A percentile compares a stretch with the other conserved stretches of the same genome.
phyloP scores from a whole-genome alignment of 1,284 basidiomycete genomes.

The Cutaneotrichosporon cavernicola region DNA sequence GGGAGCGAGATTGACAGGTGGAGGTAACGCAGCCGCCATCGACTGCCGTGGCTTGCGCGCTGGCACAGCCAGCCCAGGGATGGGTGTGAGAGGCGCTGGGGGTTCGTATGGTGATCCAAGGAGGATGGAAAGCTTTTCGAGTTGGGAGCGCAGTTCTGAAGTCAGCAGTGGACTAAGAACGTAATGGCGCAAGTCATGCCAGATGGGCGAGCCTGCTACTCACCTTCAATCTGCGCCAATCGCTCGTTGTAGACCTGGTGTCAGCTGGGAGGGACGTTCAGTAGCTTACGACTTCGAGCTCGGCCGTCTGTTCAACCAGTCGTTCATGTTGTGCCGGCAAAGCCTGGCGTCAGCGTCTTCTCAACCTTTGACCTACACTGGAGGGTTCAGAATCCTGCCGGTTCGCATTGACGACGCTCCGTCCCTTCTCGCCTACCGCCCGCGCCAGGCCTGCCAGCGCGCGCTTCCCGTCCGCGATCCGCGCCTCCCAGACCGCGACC shows the following conservation, averaged over 20 bases:
- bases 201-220: not conserved
- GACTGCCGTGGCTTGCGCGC: constrained; percentile 9
- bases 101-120: constrained; percentile 46
- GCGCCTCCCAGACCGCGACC: constrained; percentile 45
- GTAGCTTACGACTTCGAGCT: constrained; percentile 35
- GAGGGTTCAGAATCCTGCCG: constrained; percentile 36
- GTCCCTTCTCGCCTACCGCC: constrained; percentile 43
- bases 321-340: constrained; percentile 42
- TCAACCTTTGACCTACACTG: constrained; percentile 29
- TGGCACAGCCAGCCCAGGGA: constrained; percentile 28
- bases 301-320: constrained; percentile 36
- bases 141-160: constrained; percentile 23
- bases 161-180: constrained; percentile 6
- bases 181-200: too few relatives aligned
- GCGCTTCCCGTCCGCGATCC: constrained; percentile 35
- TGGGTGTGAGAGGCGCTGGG: constrained; percentile 36
- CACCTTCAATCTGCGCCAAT: constrained; percentile 37
- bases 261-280: not conserved
- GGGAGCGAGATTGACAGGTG: constrained; percentile 15
- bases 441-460: constrained; percentile 34
- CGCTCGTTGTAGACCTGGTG: constrained; percentile 43
- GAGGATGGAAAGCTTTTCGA: constrained; percentile 35
- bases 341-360: constrained; percentile 21
- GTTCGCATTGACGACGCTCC: constrained; percentile 31
- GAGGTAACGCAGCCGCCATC: not conserved